A percentile compares a stretch with the other conserved stretches of the same genome.
These are phyloP conservation scores for Sclerotinia glacialis DNA, from an alignment of 2,329 filamentous ascomycete genomes.

Conservation along the genomic window DNA sequence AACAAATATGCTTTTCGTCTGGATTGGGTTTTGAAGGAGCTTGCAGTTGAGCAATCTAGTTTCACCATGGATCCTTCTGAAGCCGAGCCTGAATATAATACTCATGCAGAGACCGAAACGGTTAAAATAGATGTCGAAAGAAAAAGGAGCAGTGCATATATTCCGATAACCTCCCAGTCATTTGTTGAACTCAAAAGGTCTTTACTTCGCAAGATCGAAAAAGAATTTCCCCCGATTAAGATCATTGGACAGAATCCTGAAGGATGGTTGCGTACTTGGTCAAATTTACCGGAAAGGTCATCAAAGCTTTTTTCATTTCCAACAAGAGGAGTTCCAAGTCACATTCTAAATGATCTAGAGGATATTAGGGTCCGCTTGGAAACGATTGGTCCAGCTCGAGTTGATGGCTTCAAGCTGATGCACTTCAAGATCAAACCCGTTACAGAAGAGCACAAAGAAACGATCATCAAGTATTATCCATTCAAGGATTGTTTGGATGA, in stretches of 20 bases:
- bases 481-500: slow-evolving; percentile 4
- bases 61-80: slow-evolving; percentile 4
- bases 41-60: background rate
- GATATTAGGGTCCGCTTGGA: background rate
- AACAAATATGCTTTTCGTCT: slow-evolving; percentile 3
- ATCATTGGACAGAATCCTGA: slow-evolving; percentile 8
- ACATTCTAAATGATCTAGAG: slow-evolving; percentile 1
- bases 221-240: background rate
- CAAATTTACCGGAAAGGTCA: background rate
- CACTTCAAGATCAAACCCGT: background rate
- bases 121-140: background rate
- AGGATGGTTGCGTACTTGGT: slow-evolving; percentile 6
- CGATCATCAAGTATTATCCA: slow-evolving; percentile 2
- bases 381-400: slow-evolving; percentile 6
- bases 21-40: slow-evolving; percentile 7
- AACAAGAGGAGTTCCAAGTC: background rate
- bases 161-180: slow-evolving; percentile 14
- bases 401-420: slow-evolving; percentile 13
- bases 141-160: slow-evolving; percentile 4
- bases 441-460: background rate
- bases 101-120: background rate
- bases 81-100: background rate
- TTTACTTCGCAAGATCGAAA: slow-evolving; percentile 3
- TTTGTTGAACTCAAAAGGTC: slow-evolving; percentile 5
- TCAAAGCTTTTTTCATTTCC: slow-evolving; percentile 9